These are phyloP conservation scores for Bipolaris sorokiniana DNA, from an alignment of 2,329 filamentous ascomycete species.

Conservation along the genomic window DNA sequence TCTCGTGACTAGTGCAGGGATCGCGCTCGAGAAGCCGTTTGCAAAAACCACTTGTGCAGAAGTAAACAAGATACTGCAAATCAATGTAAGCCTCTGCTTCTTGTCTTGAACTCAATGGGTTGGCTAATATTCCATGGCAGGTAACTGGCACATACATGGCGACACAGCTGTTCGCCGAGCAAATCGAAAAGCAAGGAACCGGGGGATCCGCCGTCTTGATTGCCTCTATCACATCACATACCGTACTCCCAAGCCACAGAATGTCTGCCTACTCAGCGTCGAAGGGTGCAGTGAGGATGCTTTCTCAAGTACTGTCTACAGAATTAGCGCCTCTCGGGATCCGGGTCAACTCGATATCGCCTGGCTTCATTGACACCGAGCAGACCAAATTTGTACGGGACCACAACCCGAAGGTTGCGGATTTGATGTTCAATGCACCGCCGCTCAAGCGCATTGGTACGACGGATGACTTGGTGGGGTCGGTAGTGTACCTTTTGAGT, in stretches of 20 bases:
- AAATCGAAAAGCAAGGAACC: constrained; percentile 51
- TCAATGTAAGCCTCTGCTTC: constrained; percentile 47
- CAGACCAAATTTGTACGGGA: constrained; percentile 29
- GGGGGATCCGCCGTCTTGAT: constrained; percentile 52
- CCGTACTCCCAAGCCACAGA: constrained; percentile 46
- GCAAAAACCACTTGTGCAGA: constrained; percentile 55
- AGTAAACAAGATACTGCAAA: constrained; percentile 45
- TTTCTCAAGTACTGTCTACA: constrained; percentile 48
- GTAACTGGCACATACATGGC: constrained; percentile 54
- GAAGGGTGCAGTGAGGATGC: constrained; percentile 52
- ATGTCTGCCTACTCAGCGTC: constrained; percentile 55
- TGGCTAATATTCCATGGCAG: constrained; percentile 24
- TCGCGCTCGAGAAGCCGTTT: constrained; percentile 55
- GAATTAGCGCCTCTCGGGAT: constrained; percentile 43
- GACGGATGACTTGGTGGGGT: constrained; percentile 53
- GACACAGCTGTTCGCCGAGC: constrained; percentile 49
- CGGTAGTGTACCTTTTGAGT: constrained; percentile 53
- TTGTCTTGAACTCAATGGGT: background rate
- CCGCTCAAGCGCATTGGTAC: constrained; percentile 51
- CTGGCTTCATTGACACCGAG: constrained; percentile 43
- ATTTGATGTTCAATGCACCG: constrained; percentile 31
- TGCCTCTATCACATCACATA: constrained; percentile 49
- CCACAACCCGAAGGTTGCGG: constrained; percentile 22
- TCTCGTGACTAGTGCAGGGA: constrained; percentile 43
- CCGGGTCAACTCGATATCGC: constrained; percentile 42